phyloP scores from a whole-genome alignment of 768 basidiomycete genomes.

The Sarcodon sp. region DNA sequence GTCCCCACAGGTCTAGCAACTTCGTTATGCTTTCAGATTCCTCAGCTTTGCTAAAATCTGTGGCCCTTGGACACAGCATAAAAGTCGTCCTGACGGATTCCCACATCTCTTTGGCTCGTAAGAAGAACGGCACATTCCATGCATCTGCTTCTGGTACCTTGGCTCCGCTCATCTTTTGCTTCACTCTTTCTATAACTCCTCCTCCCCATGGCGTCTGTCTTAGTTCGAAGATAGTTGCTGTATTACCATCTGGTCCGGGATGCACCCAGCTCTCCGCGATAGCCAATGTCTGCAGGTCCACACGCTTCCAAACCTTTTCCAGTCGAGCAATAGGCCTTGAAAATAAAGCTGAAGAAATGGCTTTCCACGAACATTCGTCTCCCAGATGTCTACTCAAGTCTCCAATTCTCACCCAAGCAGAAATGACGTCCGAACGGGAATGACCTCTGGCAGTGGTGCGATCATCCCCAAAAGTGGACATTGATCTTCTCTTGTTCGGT shows the following conservation, averaged over 20 bases:
- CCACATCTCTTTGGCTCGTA: conserved; percentile 31
- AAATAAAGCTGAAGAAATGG: conserved; percentile 58
- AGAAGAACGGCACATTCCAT: conserved; percentile 28
- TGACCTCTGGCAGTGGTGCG: conserved; percentile 37
- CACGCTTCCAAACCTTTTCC: conserved; percentile 71
- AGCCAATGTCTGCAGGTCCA: conserved; percentile 42
- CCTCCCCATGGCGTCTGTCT: conserved; percentile 61
- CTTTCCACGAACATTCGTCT: conserved; percentile 72
- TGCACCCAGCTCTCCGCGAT: conserved; percentile 61
- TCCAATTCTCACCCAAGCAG: conserved; percentile 60
- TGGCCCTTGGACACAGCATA: conserved; percentile 34
- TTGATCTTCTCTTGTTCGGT: no score
- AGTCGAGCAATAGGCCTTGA: conserved; percentile 64
- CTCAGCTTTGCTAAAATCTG: conserved; percentile 13
- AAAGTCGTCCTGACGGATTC: conserved; percentile 37
- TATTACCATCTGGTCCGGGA: conserved; percentile 18
- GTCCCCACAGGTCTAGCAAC: conserved; percentile 47
- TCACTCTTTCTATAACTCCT: conserved; percentile 28
- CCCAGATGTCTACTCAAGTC: conserved; percentile 62
- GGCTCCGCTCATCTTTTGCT: conserved; percentile 33
- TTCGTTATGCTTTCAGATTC: conserved; percentile 25
- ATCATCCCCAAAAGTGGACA: not conserved
- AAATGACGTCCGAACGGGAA: conserved; percentile 59
- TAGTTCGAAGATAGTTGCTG: conserved; percentile 27
- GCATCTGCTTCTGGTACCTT: conserved; percentile 29